Conservation (phyloP, 306 rosid genomes). For the Gleditsia sinensis region DNA sequence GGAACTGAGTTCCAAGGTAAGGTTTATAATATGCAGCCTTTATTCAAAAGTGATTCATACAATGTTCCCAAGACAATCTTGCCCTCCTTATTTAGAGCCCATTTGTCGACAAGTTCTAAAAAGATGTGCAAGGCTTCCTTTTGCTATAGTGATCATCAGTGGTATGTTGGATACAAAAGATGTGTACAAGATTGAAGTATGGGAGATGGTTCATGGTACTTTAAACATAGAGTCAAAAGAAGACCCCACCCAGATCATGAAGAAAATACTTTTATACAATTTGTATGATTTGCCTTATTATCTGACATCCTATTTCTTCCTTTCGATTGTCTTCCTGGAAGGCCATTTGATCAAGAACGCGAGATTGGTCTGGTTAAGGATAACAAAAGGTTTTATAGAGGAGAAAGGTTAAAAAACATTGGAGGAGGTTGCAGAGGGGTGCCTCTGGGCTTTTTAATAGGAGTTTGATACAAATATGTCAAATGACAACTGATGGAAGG, state of each 20-base stretch:
- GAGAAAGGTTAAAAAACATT: background rate
- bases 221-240: no score
- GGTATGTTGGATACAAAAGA: background rate
- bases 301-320: conserved; percentile 7
- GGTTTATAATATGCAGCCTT: background rate
- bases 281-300: background rate
- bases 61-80: background rate
- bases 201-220: background rate
- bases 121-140: background rate
- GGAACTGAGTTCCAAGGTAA: background rate
- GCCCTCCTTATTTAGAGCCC: background rate
- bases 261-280: background rate
- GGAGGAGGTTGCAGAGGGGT: conserved; percentile 30
- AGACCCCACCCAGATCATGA: background rate
- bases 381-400: conserved; percentile 16
- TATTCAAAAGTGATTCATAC: background rate
- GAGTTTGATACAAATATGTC: conserved; percentile 25
- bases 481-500: no score
- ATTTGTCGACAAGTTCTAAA: no score
- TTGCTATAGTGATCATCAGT: background rate
- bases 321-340: background rate
- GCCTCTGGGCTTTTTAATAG: conserved; percentile 25
- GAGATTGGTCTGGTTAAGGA: conserved; percentile 14
- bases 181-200: background rate
- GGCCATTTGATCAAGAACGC: background rate